Evolutionary conservation across 768 basidiomycete genomes (phyloP), one percentile per base, ranked within the genome.

Genomic region (Lactarius evosmus): DNA sequence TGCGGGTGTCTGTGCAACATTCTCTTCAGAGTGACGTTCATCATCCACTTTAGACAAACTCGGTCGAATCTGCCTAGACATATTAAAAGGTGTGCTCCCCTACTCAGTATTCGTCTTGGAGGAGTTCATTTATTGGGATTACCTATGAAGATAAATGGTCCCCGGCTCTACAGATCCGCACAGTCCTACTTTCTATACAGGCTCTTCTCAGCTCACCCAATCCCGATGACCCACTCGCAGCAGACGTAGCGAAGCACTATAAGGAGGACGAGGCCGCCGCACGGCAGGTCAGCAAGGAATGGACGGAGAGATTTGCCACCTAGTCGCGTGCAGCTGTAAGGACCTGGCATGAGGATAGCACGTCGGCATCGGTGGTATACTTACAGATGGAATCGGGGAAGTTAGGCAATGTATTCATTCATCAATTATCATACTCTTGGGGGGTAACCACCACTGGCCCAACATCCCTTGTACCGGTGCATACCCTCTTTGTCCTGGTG

Each of bases 221-320:
- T 76, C 97, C 97, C 1, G 94, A 96, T 70, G 94, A 96, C 72
- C 94, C 94, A 5, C 83, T 96, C 30, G 94, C 94, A 36, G 93
- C 94, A 41, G 94, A 96, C 68, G 92, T 94, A 19, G 97, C 97
- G 32, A 95, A 97, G 75, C 95, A 98, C 72, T 99, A 97, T 84
- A 98, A 99, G 77, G 93, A 98, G 79, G 83, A 98, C 74, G 93
- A 97, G 82, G 84, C 85, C 75, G 95, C 89, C 63, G 97, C 97
- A 29, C 91, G 93, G 77, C 80, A 87, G 38, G 93, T 97, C 65
- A 93, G 93, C 74, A 84, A 84, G 74, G 93, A 97, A 78, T 99
- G 97, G 97, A 98, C 97, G 69, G 83, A 87, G 78, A 84, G 86
- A 74, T 98, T 89, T 72, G 96, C 96, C 33, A 69, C 70, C 14